phyloP scores from a whole-genome alignment of 169 alveolate species.

The Eimeria necatrix region DNA sequence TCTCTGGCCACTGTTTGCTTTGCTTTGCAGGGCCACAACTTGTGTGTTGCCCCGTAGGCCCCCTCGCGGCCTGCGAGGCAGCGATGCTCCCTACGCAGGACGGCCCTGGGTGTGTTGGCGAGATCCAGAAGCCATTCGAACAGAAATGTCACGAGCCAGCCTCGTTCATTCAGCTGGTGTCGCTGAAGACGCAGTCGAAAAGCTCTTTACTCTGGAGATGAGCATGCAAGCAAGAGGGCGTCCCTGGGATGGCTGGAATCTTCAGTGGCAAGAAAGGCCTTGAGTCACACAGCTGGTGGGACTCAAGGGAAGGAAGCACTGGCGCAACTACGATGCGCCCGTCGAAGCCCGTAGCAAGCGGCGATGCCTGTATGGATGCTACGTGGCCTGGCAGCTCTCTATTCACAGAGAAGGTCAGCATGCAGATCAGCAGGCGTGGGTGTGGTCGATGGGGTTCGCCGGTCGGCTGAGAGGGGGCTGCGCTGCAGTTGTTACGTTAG shows the following conservation, averaged over 20 bases:
- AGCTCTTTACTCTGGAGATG: too few species aligned
- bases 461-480: constrained; percentile 43
- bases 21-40: neutral
- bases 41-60: constrained; percentile 37
- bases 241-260: neutral
- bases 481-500: neutral
- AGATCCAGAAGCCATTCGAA: constrained; percentile 48
- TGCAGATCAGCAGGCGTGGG: neutral
- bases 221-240: too few species aligned
- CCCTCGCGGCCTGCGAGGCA: constrained; percentile 52
- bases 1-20: constrained; percentile 18
- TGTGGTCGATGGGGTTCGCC: constrained; percentile 4
- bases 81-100: constrained; percentile 67
- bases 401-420: constrained; percentile 22
- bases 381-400: constrained; percentile 17
- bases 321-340: constrained; percentile 18
- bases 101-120: constrained; percentile 10
- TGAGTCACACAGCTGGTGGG: neutral
- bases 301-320: neutral
- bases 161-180: neutral
- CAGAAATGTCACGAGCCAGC: neutral
- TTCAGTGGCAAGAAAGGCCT: neutral
- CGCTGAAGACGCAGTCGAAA: neutral
- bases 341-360: neutral
- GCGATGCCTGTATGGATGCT: neutral